Evolutionary conservation across 345 rosid species (phyloP).

Genomic region (Arabis hirsuta): DNA sequence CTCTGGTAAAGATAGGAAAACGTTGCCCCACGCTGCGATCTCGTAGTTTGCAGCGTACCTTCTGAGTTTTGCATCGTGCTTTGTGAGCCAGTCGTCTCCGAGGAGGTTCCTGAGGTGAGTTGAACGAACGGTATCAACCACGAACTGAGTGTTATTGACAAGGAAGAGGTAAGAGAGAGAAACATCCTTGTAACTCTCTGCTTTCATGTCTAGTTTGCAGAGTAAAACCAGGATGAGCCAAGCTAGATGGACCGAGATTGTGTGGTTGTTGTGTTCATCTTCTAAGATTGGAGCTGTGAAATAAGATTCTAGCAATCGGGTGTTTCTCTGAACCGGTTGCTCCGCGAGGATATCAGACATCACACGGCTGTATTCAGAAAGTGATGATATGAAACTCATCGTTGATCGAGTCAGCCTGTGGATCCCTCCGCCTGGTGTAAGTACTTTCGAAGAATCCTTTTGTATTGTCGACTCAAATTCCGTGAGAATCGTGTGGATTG

Average conservation of each 20-base stretch:
- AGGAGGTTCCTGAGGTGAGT: constrained; percentile 56
- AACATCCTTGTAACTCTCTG: constrained; percentile 62
- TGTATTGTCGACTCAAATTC: constrained; percentile 57
- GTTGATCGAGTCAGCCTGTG: constrained; percentile 65
- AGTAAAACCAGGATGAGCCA: constrained; percentile 70
- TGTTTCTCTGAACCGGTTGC: constrained; percentile 45
- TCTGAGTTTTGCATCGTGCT: constrained; percentile 57
- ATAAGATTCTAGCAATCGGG: constrained; percentile 56
- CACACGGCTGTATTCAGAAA: constrained; percentile 54
- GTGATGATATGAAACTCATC: constrained; percentile 66
- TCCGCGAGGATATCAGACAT: constrained; percentile 62
- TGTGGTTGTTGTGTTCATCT: constrained; percentile 43
- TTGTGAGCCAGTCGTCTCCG: constrained; percentile 70
- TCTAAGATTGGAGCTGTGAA: constrained; percentile 50
- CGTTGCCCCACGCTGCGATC: constrained; percentile 66
- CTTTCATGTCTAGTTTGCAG: constrained; percentile 77
- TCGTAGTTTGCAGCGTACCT: constrained; percentile 62
- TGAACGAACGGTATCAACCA: constrained; percentile 55
- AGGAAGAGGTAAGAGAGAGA: constrained; percentile 75
- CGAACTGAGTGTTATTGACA: constrained; percentile 68
- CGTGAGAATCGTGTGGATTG: constrained; percentile 44
- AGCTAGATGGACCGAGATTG: constrained; percentile 54
- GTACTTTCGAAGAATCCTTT: constrained; percentile 55
- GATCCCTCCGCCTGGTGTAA: constrained; percentile 60
- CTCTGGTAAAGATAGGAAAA: constrained; percentile 54